These are phyloP conservation scores for Ochetophila trinervis DNA, from an alignment of 306 rosid genomes.

Conservation along the genomic window DNA sequence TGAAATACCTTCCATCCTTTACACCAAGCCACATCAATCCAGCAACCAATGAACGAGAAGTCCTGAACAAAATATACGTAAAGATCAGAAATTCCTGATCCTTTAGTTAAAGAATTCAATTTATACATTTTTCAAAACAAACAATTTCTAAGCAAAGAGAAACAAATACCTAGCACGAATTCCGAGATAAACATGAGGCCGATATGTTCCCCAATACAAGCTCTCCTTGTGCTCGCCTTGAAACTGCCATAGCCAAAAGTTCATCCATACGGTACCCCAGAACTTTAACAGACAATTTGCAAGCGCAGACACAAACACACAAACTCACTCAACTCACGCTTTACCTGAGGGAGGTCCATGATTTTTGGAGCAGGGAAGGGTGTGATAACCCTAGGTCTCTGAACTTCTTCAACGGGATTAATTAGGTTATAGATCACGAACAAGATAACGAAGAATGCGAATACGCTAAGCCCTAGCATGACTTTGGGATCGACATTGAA, in stretches of 20 bases:
- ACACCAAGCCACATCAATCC: constrained; percentile 96
- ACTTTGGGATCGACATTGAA: constrained; percentile 53
- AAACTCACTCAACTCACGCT: not conserved
- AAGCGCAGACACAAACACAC: not conserved
- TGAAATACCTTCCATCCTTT: constrained; percentile 53
- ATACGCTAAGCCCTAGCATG: constrained; percentile 36
- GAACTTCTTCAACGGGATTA: constrained; percentile 26
- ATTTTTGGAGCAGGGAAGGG: constrained; percentile 85
- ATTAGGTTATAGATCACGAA: constrained; percentile 46
- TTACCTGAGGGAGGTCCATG: constrained; percentile 90
- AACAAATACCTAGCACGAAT: constrained; percentile 73
- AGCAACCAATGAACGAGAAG: constrained; percentile 82
- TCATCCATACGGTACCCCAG: constrained; percentile 4
- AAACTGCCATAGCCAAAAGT: constrained; percentile 48
- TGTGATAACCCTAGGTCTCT: constrained; percentile 53
- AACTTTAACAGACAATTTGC: constrained; percentile 6
- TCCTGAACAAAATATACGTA: constrained; percentile 38
- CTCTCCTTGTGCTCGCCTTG: constrained; percentile 93
- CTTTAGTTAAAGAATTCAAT: not conserved
- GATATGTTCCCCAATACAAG: constrained; percentile 97
- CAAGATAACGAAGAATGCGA: constrained; percentile 53
- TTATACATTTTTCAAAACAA: not conserved
- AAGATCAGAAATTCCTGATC: not conserved
- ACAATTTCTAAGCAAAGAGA: constrained; percentile 1
- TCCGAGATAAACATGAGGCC: constrained; percentile 87